phyloP scores from a whole-genome alignment of 2,329 filamentous ascomycete species.

The Hypoxylon sp. region DNA sequence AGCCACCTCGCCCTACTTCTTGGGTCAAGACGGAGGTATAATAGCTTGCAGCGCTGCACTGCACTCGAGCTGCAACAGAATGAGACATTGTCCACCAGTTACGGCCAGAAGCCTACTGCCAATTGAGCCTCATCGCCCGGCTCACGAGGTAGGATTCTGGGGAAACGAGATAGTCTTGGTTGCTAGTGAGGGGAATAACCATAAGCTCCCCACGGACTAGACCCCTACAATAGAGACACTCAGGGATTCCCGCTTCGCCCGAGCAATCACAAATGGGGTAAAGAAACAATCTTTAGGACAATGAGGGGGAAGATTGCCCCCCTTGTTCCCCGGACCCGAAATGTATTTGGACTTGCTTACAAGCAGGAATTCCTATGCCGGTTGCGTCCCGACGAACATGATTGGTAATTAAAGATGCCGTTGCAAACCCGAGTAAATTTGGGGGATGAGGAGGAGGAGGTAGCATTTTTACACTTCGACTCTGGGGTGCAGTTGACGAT shows the following conservation, averaged over 20 bases:
- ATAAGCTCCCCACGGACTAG: slow-evolving; percentile 15
- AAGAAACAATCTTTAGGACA: neutral
- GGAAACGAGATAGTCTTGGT: slow-evolving; percentile 21
- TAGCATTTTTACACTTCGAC: slow-evolving; percentile 14
- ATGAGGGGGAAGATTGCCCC: slow-evolving; percentile 10
- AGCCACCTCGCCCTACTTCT: slow-evolving; percentile 40
- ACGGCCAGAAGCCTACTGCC: slow-evolving; percentile 7
- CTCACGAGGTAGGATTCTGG: slow-evolving; percentile 40
- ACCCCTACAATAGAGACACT: slow-evolving; percentile 3
- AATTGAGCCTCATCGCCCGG: slow-evolving; percentile 40
- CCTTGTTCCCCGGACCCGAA: slow-evolving; percentile 22
- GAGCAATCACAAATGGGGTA: slow-evolving; percentile 17
- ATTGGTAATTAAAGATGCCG: slow-evolving; percentile 32
- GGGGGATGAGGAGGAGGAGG: slow-evolving; percentile 10
- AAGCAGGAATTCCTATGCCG: slow-evolving; percentile 11
- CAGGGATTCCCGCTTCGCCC: slow-evolving; percentile 22
- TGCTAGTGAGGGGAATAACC: slow-evolving; percentile 27
- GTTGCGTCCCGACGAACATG: slow-evolving; percentile 26
- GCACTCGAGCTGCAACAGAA: slow-evolving; percentile 19
- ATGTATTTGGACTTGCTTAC: slow-evolving; percentile 25
- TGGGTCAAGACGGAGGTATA: slow-evolving; percentile 28
- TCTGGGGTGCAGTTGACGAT: slow-evolving; percentile 28
- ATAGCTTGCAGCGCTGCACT: slow-evolving; percentile 18
- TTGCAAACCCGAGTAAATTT: slow-evolving; percentile 17
- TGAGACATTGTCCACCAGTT: slow-evolving; percentile 18